Evolutionary conservation across 2,329 filamentous ascomycete species (phyloP).

Genomic region (Claviceps sp.): DNA sequence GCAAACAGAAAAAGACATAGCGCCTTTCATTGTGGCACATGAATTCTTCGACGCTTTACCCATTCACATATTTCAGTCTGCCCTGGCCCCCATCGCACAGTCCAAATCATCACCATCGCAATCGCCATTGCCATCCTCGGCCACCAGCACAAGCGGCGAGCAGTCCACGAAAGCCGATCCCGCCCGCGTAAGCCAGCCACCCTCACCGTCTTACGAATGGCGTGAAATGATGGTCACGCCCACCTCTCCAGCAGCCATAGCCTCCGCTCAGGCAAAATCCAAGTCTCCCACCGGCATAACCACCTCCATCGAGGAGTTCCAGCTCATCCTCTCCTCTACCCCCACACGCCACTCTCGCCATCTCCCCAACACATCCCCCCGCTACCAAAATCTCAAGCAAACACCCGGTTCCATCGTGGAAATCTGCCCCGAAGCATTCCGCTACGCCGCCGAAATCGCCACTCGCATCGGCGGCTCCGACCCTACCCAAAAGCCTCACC

Average conservation of each 20-base stretch:
- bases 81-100: conserved; percentile 25
- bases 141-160: background rate
- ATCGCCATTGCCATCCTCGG: conserved; percentile 12
- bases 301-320: conserved; percentile 60
- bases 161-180: background rate
- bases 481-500: conserved; percentile 38
- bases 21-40: conserved; percentile 88
- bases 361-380: conserved; percentile 66
- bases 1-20: conserved; percentile 47
- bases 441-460: conserved; percentile 72
- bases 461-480: conserved; percentile 62
- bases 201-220: conserved; percentile 44
- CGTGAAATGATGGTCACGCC: conserved; percentile 68
- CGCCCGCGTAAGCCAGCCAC: background rate
- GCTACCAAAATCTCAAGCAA: conserved; percentile 63
- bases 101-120: conserved; percentile 13
- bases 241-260: conserved; percentile 41
- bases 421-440: conserved; percentile 74
- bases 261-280: conserved; percentile 40
- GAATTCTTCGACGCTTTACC: conserved; percentile 98
- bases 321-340: conserved; percentile 62
- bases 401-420: conserved; percentile 64
- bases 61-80: conserved; percentile 85
- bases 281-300: conserved; percentile 26
- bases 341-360: conserved; percentile 74